Evolutionary conservation across 164 flowering plant genomes (phyloP).

Genomic region (Umbilicus rupestris): DNA sequence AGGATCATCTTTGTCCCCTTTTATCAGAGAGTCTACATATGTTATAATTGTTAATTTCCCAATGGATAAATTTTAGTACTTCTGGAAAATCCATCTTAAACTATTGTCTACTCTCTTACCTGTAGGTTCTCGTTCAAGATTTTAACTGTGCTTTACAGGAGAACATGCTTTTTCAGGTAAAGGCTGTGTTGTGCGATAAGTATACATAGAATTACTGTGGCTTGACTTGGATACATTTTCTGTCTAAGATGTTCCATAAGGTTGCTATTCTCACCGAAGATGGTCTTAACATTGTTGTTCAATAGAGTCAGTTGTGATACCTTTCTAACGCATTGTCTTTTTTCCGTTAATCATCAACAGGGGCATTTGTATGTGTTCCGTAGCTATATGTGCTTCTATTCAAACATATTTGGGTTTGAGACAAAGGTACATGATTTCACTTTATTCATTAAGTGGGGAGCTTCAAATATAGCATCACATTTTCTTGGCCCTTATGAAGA

Average conservation of each 20-base stretch:
- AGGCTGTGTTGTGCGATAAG: not conserved
- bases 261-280: not conserved
- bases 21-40: not conserved
- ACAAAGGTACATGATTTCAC: conserved; percentile 54
- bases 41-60: not conserved
- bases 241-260: not conserved
- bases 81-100: not conserved
- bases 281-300: not conserved
- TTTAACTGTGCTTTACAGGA: conserved; percentile 95
- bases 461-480: not conserved
- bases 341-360: conserved; percentile 30
- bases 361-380: conserved; percentile 92
- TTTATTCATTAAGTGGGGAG: not conserved
- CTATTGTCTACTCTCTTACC: not conserved
- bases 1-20: too few species aligned
- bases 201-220: not conserved
- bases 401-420: conserved; percentile 96
- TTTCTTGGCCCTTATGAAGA: not conserved
- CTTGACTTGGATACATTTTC: not conserved
- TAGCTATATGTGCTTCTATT: conserved; percentile 76
- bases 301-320: conserved; percentile 4
- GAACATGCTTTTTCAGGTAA: conserved; percentile 88
- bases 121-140: conserved; percentile 78
- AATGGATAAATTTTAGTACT: too few species aligned
- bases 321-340: not conserved